phyloP scores from a whole-genome alignment of 352 stramenopile species.

The Globisporangium canariense region DNA sequence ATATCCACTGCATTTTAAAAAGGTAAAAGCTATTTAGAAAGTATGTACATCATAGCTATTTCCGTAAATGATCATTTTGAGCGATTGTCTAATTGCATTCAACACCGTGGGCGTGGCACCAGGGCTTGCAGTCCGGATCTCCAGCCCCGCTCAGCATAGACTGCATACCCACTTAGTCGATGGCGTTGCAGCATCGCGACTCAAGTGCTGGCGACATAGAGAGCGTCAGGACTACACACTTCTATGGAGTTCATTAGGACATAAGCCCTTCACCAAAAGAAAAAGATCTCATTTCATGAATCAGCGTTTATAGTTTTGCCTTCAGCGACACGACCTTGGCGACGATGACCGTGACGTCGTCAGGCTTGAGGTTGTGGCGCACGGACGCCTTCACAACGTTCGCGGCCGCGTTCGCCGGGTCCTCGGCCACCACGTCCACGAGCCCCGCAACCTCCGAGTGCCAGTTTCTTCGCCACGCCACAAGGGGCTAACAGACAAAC shows the following conservation, averaged over 20 bases:
- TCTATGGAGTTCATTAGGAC: not conserved
- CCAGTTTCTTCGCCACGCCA: conserved; percentile 64
- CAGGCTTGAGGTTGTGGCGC: conserved; percentile 80
- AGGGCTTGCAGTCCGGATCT: no score
- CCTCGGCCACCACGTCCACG: conserved; percentile 48
- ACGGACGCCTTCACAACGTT: conserved; percentile 68
- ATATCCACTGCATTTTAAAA: no score
- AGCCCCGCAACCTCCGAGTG: conserved; percentile 55
- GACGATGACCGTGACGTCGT: conserved; percentile 80
- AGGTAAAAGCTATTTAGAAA: no score
- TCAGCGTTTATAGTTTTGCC: conserved; percentile 40
- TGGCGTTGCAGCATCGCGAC: no score
- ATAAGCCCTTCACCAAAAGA: not conserved
- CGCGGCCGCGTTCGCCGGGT: conserved; percentile 45
- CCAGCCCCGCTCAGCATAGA: no score
- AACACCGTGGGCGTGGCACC: no score
- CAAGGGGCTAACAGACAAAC: conserved; percentile 34
- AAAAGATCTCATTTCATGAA: conserved; percentile 2
- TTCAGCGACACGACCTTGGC: conserved; percentile 55
- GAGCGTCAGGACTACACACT: not conserved
- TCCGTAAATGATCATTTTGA: no score
- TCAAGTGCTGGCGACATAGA: not conserved
- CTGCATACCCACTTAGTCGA: no score
- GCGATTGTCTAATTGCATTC: no score
- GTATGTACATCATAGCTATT: no score